These are phyloP conservation scores for Flaveria sonorensis DNA, from an alignment of 129 eudicot species.

Conservation along the genomic window DNA sequence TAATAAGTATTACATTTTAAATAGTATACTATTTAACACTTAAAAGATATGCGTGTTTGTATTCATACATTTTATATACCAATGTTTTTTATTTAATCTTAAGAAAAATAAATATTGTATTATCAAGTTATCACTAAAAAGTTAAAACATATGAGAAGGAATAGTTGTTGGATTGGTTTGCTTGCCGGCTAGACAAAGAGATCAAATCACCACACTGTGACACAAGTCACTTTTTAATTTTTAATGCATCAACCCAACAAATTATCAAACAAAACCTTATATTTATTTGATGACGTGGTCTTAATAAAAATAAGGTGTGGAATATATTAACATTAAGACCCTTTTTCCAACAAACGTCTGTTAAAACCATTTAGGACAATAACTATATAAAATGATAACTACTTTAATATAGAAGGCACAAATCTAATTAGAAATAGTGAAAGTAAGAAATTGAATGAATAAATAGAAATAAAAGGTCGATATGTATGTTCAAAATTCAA, in stretches of 20 bases:
- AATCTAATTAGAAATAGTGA: neutral
- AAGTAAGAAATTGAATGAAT: neutral
- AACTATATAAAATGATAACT: neutral
- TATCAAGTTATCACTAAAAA: neutral
- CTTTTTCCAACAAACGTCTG: neutral
- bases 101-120: neutral
- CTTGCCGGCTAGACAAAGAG: constrained; percentile 36
- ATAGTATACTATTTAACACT: too few relatives aligned
- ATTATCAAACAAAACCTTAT: neutral
- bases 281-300: neutral
- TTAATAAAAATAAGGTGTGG: neutral
- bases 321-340: neutral
- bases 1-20: too few relatives aligned
- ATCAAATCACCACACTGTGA: neutral
- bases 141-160: neutral
- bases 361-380: neutral
- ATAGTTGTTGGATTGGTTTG: neutral
- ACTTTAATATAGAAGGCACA: neutral
- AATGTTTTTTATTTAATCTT: neutral
- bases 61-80: neutral
- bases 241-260: constrained; percentile 5
- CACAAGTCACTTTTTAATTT: neutral
- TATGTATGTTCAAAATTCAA: neutral
- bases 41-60: too few relatives aligned
- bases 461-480: neutral